Conservation (phyloP, 2,329 filamentous ascomycete species). For the Epichloe uncinata region DNA sequence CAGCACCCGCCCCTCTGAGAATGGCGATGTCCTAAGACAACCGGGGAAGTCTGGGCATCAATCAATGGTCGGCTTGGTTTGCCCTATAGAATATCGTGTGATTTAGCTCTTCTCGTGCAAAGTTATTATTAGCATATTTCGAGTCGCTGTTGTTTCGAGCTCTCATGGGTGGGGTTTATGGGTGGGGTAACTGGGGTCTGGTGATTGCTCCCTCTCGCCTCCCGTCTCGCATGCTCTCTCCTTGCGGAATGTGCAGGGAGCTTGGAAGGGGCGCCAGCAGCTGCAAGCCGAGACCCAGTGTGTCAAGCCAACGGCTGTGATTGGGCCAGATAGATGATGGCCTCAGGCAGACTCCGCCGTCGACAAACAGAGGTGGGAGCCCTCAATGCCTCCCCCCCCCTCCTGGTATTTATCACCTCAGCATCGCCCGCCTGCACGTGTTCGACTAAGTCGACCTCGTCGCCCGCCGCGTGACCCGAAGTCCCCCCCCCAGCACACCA, state of each 20-base stretch:
- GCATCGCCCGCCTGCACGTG: slow-evolving; percentile 8
- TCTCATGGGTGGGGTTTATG: too few relatives aligned
- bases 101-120: too few relatives aligned
- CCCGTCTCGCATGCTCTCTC: not conserved
- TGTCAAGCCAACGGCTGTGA: not conserved
- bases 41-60: too few relatives aligned
- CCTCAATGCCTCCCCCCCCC: not conserved
- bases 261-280: not conserved
- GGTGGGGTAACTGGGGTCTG: too few relatives aligned
- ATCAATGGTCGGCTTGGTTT: not conserved
- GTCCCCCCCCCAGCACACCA: not conserved
- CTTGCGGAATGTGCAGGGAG: not conserved
- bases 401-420: slow-evolving; percentile 5
- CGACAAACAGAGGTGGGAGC: not conserved
- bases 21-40: too few relatives aligned
- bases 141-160: too few relatives aligned
- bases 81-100: too few relatives aligned
- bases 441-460: slow-evolving; percentile 7
- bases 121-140: too few relatives aligned
- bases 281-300: not conserved
- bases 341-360: slow-evolving; percentile 6
- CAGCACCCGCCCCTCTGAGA: too few relatives aligned
- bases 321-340: not conserved
- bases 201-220: not conserved
- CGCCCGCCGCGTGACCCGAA: slow-evolving; percentile 9